phyloP scores from a whole-genome alignment of 2,329 filamentous ascomycete genomes.

The Talaromyces sp. region DNA sequence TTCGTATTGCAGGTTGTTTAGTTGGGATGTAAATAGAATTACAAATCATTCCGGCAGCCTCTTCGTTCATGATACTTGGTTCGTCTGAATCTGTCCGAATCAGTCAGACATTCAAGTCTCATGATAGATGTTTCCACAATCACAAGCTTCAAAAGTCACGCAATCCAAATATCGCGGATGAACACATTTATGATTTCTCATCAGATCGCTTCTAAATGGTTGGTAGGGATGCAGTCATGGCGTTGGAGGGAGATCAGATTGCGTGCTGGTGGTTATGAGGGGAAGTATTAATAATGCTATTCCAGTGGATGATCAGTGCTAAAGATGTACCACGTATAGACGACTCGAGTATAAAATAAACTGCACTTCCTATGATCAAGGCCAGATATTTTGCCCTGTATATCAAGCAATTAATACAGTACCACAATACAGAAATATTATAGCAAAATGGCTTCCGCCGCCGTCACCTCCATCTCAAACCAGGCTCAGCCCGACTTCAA shows the following conservation, averaged over 20 bases:
- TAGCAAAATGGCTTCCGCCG: constrained; percentile 29
- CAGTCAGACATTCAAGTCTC: background rate
- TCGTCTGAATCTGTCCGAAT: background rate
- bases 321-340: no score
- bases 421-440: background rate
- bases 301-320: background rate
- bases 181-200: constrained; percentile 27
- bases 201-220: constrained; percentile 20
- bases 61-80: background rate
- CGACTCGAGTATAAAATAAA: background rate
- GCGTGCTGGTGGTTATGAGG: constrained; percentile 27
- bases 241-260: constrained; percentile 22
- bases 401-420: background rate
- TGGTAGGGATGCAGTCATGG: constrained; percentile 14
- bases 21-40: background rate
- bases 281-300: constrained; percentile 1
- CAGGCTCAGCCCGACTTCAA: constrained; percentile 15
- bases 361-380: background rate
- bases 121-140: background rate
- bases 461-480: constrained; percentile 24
- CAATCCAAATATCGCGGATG: background rate
- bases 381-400: background rate
- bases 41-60: background rate
- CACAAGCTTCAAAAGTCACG: background rate
- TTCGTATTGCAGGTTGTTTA: background rate